Evolutionary conservation across 345 rosid species (phyloP), one percentile per base, ranked within the genome.

Genomic region (Eucalyptus sideroxylon): DNA sequence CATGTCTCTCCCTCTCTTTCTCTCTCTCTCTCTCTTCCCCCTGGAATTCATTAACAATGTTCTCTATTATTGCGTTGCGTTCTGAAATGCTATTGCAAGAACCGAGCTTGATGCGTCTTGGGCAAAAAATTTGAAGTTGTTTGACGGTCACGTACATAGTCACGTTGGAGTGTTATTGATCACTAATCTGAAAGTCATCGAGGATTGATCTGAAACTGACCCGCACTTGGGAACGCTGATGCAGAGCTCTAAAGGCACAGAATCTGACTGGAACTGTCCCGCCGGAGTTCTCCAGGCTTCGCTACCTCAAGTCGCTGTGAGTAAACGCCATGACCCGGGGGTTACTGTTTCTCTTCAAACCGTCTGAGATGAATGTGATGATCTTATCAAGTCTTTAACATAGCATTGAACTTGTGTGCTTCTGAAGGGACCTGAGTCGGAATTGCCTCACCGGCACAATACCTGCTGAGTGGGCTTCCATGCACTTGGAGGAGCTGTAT

Each of bases 371-470:
- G 27, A 56, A 34, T 34, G 37, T 40, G 59, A 27, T 23, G 51
- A 47, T 30, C 50, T 26, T 26, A 37, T 50, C 50, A 17, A 34
- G 16, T 56, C 31, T 24, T 40, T 53, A 42, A 53, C 53, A 27
- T 87, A 37, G 4, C 40, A 67, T 89, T 45, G 77, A n/a, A 34
- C 86, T 50, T 24, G 86, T 26, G 31, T 89, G 83, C 94, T 77
- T 77, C 26, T 77, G 83, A 37, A 97, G 99, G 90, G 99, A 97
- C 90, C 96, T 97, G 83, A 97, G 96, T 91, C 96, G 96, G 44
- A 97, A 96, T 88, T 91, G 86, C 87, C 93, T 97, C 72, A 95
- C 92, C 9, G 99, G 99, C 92, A 65, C 97, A 34, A 88, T 97
- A 89, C 99, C 99, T 91, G 90, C 92, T 45, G 93, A 95, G 94